A percentile compares a stretch with the other conserved stretches of the same genome.
Conservation (phyloP, 257 asterid genomes). For the Datura wrightii region DNA sequence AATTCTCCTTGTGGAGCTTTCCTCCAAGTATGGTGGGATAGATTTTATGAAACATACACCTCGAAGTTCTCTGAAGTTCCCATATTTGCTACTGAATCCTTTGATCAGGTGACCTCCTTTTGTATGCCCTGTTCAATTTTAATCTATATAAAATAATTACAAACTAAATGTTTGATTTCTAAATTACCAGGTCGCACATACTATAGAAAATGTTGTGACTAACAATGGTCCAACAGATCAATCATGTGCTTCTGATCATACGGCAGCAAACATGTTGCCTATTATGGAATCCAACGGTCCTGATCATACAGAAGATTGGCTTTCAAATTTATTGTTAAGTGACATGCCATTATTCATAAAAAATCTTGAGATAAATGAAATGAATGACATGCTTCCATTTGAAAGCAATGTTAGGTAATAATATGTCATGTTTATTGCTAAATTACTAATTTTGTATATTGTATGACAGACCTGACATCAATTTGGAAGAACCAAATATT, state of each 20-base stretch:
- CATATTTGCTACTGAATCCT: conserved; percentile 3
- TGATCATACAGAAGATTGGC: background rate
- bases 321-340: conserved; percentile 22
- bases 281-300: background rate
- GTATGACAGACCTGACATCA: conserved; percentile 20
- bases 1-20: conserved; percentile 37
- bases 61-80: background rate
- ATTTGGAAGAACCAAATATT: conserved; percentile 32
- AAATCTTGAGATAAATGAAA: conserved; percentile 32
- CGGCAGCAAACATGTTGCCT: background rate
- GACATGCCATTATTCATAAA: conserved; percentile 14
- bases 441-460: background rate
- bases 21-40: conserved; percentile 43
- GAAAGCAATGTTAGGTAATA: conserved; percentile 45
- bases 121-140: conserved; percentile 5
- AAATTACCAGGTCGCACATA: background rate
- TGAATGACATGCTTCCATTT: conserved; percentile 34
- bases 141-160: background rate
- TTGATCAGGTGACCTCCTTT: conserved; percentile 40
- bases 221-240: background rate
- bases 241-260: background rate
- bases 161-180: background rate
- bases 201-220: background rate
- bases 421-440: background rate
- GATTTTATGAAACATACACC: conserved; percentile 36